phyloP scores from a whole-genome alignment of 192 early-diverging fungal genomes.

The Glomus cerebriforme region DNA sequence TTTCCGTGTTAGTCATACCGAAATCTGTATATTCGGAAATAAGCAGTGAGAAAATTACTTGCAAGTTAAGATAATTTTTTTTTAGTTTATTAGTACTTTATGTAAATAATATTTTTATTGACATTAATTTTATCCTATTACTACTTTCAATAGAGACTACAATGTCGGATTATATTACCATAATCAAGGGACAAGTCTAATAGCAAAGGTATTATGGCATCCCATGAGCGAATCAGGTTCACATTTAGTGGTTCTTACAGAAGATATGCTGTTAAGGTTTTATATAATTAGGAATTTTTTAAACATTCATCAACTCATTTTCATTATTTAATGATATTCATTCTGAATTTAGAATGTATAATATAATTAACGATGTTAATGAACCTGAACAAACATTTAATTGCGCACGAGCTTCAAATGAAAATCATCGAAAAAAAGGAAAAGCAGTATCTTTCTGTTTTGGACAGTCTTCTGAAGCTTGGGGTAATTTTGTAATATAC shows the following conservation, averaged over 20 bases:
- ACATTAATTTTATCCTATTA: not conserved
- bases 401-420: constrained; percentile 39
- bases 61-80: constrained; percentile 23
- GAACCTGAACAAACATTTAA: constrained; percentile 69
- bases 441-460: constrained; percentile 53
- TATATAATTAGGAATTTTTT: not conserved
- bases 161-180: constrained; percentile 35
- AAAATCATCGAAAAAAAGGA: constrained; percentile 33
- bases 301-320: not conserved
- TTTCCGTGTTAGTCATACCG: constrained; percentile 62
- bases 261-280: constrained; percentile 63
- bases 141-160: constrained; percentile 21
- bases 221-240: constrained; percentile 67
- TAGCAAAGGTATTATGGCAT: constrained; percentile 79
- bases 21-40: constrained; percentile 44
- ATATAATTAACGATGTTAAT: constrained; percentile 61
- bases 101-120: not conserved
- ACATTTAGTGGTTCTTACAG: constrained; percentile 71
- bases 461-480: constrained; percentile 51
- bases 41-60: constrained; percentile 34
- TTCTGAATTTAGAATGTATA: constrained; percentile 59
- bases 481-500: constrained; percentile 75
- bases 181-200: constrained; percentile 38
- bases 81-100: not conserved
- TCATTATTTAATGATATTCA: not conserved